These are phyloP conservation scores for Neurospora sp. DNA, from an alignment of 495 filamentous ascomycete species.

Conservation along the genomic window DNA sequence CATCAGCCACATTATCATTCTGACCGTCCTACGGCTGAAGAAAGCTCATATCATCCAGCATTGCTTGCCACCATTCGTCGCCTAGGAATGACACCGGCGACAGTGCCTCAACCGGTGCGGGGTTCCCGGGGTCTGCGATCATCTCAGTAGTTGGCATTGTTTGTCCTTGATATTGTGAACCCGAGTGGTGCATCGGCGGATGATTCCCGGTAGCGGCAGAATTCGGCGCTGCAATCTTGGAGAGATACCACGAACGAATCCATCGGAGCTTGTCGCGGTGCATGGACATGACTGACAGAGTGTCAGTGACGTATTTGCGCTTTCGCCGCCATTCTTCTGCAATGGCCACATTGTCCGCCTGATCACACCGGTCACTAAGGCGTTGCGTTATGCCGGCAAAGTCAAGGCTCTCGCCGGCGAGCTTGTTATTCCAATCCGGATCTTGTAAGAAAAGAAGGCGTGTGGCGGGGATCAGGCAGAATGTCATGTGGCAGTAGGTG, in stretches of 20 bases:
- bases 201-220: background rate
- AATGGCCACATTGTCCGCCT: conserved; percentile 5
- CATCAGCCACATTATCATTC: background rate
- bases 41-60: conserved; percentile 4
- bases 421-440: conserved; percentile 14
- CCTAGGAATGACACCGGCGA: background rate
- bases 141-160: background rate
- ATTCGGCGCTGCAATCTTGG: conserved; percentile 1
- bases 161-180: background rate
- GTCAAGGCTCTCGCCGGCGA: conserved; percentile 9
- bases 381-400: conserved; percentile 1
- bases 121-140: background rate
- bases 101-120: background rate
- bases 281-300: conserved; percentile 1
- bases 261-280: conserved; percentile 13
- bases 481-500: conserved; percentile 7
- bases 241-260: conserved; percentile 17
- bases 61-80: conserved; percentile 9
- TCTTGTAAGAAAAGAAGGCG: conserved; percentile 11
- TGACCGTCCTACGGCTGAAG: background rate
- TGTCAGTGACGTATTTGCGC: conserved; percentile 7
- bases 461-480: conserved; percentile 10
- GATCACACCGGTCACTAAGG: conserved; percentile 7
- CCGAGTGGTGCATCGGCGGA: background rate
- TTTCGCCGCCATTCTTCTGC: conserved; percentile 9